Evolutionary conservation across 352 stramenopile genomes (phyloP).

Genomic region (Globisporangium abappressorium): DNA sequence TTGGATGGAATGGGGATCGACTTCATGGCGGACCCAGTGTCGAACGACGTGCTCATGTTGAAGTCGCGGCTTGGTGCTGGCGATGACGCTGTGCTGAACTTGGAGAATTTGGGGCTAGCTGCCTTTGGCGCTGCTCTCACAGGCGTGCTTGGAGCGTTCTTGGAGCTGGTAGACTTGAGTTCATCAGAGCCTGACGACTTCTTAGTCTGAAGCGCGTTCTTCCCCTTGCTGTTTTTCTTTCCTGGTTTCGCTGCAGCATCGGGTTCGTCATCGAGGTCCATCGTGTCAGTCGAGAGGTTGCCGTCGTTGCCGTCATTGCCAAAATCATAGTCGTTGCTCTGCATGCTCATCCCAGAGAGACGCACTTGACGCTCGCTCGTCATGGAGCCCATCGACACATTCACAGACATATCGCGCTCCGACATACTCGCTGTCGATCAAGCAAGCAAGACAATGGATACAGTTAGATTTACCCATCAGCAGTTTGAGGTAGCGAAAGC

Average conservation of each 20-base stretch:
- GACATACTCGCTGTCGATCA: constrained; percentile 31
- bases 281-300: constrained; percentile 23
- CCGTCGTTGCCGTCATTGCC: constrained; percentile 12
- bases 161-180: not conserved
- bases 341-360: constrained; percentile 31
- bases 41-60: constrained; percentile 22
- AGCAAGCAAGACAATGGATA: constrained; percentile 21
- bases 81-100: constrained; percentile 20
- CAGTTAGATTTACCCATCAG: not conserved
- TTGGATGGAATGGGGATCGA: constrained; percentile 24
- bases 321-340: constrained; percentile 29
- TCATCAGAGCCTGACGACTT: not conserved
- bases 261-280: constrained; percentile 20
- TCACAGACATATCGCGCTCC: constrained; percentile 38
- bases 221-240: constrained; percentile 3
- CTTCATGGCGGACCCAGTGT: constrained; percentile 26
- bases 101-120: constrained; percentile 17
- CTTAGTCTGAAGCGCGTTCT: not conserved
- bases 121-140: constrained; percentile 2
- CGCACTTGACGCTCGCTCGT: constrained; percentile 49
- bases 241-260: not conserved
- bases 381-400: constrained; percentile 44
- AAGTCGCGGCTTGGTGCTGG: constrained; percentile 19
- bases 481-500: not conserved
- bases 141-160: not conserved